A percentile compares a stretch with the other conserved stretches of the same genome.
Conservation (phyloP, 345 rosid species). For the Acer negundo region DNA sequence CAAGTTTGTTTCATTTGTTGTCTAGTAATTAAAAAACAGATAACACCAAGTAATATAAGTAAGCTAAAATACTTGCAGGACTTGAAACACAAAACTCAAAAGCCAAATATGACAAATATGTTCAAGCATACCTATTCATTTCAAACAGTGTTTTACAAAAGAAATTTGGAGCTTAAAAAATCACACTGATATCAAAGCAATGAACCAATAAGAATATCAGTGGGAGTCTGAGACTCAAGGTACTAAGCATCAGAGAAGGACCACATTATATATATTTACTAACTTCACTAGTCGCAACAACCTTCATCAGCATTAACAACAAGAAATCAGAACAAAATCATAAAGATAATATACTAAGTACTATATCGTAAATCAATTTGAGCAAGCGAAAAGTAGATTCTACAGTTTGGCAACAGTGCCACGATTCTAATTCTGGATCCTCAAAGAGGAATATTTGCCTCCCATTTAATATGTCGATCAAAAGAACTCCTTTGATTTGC, state of each 20-base stretch:
- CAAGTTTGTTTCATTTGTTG: not conserved
- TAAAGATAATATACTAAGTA: not conserved
- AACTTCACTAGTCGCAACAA: not conserved
- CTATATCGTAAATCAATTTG: not conserved
- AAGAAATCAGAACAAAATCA: not conserved
- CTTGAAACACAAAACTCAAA: not conserved
- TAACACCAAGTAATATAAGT: not conserved
- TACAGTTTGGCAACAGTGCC: not conserved
- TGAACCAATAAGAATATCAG: not conserved
- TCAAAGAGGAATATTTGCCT: not conserved
- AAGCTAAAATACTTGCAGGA: not conserved
- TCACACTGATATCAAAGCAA: not conserved
- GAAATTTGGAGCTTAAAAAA: not conserved
- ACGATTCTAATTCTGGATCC: not conserved
- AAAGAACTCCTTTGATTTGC: conserved; percentile 4
- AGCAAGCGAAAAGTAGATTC: not conserved
- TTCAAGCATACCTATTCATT: not conserved
- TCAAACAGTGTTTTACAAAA: not conserved
- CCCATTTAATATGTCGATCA: not conserved
- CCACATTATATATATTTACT: not conserved
- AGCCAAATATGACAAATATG: not conserved
- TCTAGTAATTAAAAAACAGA: not conserved
- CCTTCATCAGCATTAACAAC: not conserved
- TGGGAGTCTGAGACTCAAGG: not conserved
- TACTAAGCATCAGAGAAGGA: conserved; percentile 1